Evolutionary conservation across 2,329 filamentous ascomycete species (phyloP), one percentile per base, ranked within the genome.

Genomic region (Claviceps spartinae): DNA sequence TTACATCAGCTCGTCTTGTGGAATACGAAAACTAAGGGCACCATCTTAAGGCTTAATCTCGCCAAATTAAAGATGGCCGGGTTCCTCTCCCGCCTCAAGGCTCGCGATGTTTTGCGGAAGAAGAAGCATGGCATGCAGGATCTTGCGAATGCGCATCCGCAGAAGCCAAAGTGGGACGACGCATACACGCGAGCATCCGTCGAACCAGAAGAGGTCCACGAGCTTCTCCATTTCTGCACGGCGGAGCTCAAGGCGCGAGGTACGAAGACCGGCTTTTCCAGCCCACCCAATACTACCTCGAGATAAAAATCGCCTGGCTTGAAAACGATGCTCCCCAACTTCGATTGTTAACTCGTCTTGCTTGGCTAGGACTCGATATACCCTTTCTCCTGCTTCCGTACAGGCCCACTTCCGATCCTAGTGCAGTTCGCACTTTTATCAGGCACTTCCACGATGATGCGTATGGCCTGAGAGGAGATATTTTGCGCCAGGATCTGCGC

Each of bases 331-430:
- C 30, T 26, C 26, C 34, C 7, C 30, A 22, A 20, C 16, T 40
- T 18, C 14, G 4, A 18, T 42, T 18, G 46, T 51, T 58, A 42
- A 56, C 50, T 7, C 42, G 9, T 26, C 2, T 11, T 55, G 7
- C 1, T 30, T 30, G 5, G 26, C 36, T 57, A 95, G 89, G 84
- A 58, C 83, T 97, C 62, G 85, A 96, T 65, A 83, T 85, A 54
- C 93, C 93, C 1, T 97, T 98, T 67, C 78, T 97, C 30, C 82
- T 98, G 8, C 78, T 98, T 4, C 93, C 93, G 13, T 98, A 96
- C 70, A 85, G 93, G 61, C 93, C 91, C 22, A 88, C 87, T 30
- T 93, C 90, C 57, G 89, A 98, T 65, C 85, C 91, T 44, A 93
- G 87, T 67, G 87, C 88, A 50, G 89, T 94, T 55, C 87, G 90